These are phyloP conservation scores for Starmerella apis DNA, from an alignment of 805 yeast genomes.

Conservation along the genomic window DNA sequence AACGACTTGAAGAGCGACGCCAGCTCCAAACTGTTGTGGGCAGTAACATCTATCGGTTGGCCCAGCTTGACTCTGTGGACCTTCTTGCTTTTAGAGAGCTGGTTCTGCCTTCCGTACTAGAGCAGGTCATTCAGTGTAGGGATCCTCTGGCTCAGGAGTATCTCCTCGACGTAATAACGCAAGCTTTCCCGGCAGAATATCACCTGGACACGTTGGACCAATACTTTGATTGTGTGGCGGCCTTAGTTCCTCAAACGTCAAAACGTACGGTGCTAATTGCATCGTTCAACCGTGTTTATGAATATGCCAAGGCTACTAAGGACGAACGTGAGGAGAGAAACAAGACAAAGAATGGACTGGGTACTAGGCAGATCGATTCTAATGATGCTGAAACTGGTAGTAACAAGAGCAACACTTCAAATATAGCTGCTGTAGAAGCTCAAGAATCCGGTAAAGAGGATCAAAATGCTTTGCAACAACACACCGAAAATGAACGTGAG, in stretches of 20 bases:
- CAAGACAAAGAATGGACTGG: conserved; percentile 12
- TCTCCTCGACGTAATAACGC: conserved; percentile 78
- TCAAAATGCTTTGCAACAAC: no score
- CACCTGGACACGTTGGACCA: conserved; percentile 64
- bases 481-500: no score
- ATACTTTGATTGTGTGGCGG: conserved; percentile 54
- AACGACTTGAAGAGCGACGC: conserved; percentile 67
- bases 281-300: conserved; percentile 48
- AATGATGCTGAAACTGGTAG: not conserved
- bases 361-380: not conserved
- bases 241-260: conserved; percentile 60
- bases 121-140: conserved; percentile 84
- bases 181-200: conserved; percentile 88
- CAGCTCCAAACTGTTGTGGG: conserved; percentile 90
- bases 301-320: conserved; percentile 8
- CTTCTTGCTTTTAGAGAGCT: conserved; percentile 36
- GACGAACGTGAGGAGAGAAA: conserved; percentile 22
- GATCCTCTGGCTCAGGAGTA: conserved; percentile 91
- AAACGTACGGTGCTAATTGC: conserved; percentile 56
- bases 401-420: not conserved
- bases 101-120: conserved; percentile 69
- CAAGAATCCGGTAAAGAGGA: no score
- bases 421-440: no score
- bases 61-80: conserved; percentile 69
- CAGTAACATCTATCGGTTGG: conserved; percentile 75